Conservation (phyloP, 2,329 filamentous ascomycete genomes). For the Conoideocrella luteorostrata region DNA sequence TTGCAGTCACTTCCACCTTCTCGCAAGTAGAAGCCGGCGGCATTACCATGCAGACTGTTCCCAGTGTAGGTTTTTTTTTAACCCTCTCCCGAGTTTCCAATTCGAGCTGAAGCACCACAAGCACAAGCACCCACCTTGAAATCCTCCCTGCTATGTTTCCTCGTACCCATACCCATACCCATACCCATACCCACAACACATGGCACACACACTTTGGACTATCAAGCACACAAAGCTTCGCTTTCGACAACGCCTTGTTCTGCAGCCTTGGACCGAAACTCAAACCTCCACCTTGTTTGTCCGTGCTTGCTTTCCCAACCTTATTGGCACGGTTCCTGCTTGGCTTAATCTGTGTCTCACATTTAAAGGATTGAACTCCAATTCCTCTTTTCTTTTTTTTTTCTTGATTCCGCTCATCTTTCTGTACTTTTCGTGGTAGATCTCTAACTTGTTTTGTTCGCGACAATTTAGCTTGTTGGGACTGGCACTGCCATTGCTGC, state of each 20-base stretch:
- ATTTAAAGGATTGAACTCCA: neutral
- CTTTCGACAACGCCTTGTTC: constrained; percentile 6
- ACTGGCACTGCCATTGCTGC: constrained; percentile 56
- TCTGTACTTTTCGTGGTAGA: constrained; percentile 3
- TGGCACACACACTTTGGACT: constrained; percentile 1
- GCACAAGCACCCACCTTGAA: neutral
- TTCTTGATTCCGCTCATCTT: neutral
- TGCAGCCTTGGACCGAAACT: constrained; percentile 2
- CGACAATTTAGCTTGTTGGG: constrained; percentile 47
- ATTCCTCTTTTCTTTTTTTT: neutral
- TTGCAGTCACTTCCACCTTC: constrained; percentile 28
- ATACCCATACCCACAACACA: constrained; percentile 6
- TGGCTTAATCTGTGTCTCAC: neutral
- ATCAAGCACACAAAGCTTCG: constrained; percentile 1
- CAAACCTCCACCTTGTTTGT: neutral
- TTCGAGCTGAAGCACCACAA: neutral
- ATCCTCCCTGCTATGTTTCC: constrained; percentile 1
- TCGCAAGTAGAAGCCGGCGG: constrained; percentile 32
- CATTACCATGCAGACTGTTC: constrained; percentile 47
- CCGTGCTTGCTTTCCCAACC: neutral
- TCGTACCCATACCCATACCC: neutral
- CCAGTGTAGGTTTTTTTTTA: constrained; percentile 35
- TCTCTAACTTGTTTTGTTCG: constrained; percentile 17
- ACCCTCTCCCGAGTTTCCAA: neutral
- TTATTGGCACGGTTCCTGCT: constrained; percentile 1